Evolutionary conservation across 1,284 basidiomycete species (phyloP), one percentile per base, ranked within the genome.

Genomic region (Cutaneotrichosporon spelunceum): DNA sequence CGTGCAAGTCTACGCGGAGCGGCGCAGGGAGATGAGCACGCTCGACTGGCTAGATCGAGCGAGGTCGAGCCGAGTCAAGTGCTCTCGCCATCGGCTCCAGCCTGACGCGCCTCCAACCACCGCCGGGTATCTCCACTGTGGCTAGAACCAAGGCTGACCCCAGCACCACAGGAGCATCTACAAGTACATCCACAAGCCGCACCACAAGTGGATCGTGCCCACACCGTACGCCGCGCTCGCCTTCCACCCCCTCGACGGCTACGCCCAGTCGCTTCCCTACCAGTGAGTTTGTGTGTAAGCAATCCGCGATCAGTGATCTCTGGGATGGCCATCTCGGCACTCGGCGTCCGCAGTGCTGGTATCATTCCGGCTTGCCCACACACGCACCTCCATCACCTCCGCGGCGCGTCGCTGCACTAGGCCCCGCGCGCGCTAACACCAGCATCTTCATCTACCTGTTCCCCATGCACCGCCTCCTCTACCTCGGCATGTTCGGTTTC

Each of bases 131-230:
- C 34, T 36, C 30, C 30, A 33, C 30, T 33, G 7, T 11, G 30
- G 9, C 30, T 33, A 7, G 36, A 10, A n/a, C 19, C 19, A 7
- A 13, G 19, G 48, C 48, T 50, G 26, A 50, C 48, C 27, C 19
- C 48, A 50, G 62, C 95, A 99, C 77, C 84, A 90, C 67, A 95
- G 94, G 0, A 64, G 83, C 26, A 74, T 96, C 62, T 99, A 99
- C 84, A 98, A 95, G 79, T 82, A 84, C 69, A 72, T 97, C 56
- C 94, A 96, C 80, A 97, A 96, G 79, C 92, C 94, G 0, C 95
- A 99, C 79, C 95, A 99, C 84, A 96, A 92, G 80, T 99, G 96
- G 96, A 84, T 98, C 69, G 92, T 99, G 61, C 94, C 95, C 7
- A 97, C 95, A 0, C 95, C 95, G 0, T 99, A 91, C 72, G 91